These are phyloP conservation scores for Phytophthora pistaciae DNA, from an alignment of 352 stramenopile genomes.

Conservation along the genomic window DNA sequence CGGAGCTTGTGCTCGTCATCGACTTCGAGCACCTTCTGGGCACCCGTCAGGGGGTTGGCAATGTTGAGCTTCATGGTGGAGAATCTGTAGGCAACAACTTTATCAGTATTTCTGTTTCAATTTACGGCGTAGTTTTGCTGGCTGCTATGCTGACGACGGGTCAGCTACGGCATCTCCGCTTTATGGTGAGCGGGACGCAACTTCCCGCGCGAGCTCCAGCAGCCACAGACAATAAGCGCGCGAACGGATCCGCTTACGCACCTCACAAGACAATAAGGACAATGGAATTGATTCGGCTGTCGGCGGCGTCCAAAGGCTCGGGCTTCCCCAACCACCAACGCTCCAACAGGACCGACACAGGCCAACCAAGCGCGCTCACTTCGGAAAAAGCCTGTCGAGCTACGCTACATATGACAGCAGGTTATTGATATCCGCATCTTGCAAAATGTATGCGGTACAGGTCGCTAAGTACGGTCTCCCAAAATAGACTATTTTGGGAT, in stretches of 20 bases:
- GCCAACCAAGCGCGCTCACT: slow-evolving; percentile 43
- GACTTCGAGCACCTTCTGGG: slow-evolving; percentile 99
- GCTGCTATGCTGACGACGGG: slow-evolving; percentile 3
- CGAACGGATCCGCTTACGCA: slow-evolving; percentile 39
- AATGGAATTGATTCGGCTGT: slow-evolving; percentile 44
- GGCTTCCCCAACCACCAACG: slow-evolving; percentile 28
- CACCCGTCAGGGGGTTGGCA: slow-evolving; percentile 97
- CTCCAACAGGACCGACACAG: slow-evolving; percentile 10
- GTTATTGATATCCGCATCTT: slow-evolving; percentile 18
- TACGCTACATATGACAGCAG: slow-evolving; percentile 17
- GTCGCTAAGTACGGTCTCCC: slow-evolving; percentile 12
- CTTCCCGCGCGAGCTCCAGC: neutral
- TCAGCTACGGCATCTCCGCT: slow-evolving; percentile 1
- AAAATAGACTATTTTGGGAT: neutral
- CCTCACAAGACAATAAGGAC: slow-evolving; percentile 85
- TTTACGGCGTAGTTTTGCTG: neutral
- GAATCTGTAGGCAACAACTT: slow-evolving; percentile 32
- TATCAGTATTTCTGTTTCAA: neutral
- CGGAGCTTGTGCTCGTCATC: slow-evolving; percentile 99
- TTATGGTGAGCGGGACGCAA: neutral
- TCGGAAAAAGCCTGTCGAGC: slow-evolving; percentile 19
- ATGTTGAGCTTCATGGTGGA: slow-evolving; percentile 99
- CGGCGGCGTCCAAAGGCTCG: slow-evolving; percentile 7
- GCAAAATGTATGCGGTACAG: slow-evolving; percentile 10
- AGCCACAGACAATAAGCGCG: slow-evolving; percentile 2